phyloP scores from a whole-genome alignment of 345 rosid species.

The Eucalyptus curtisii region DNA sequence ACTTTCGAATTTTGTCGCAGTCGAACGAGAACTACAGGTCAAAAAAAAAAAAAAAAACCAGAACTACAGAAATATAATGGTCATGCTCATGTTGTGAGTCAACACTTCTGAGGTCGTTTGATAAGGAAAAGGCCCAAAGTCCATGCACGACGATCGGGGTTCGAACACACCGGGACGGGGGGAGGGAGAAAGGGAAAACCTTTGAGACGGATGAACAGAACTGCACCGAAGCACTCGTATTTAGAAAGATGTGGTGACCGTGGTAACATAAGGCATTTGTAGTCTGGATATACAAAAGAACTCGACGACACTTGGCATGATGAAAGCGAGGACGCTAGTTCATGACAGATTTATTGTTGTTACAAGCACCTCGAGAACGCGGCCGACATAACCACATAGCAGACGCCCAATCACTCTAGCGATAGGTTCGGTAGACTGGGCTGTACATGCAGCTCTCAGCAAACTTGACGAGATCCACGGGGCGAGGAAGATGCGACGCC shows the following conservation, averaged over 20 bases:
- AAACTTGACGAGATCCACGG: constrained; percentile 53
- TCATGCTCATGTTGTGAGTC: background rate
- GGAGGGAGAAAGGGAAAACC: background rate
- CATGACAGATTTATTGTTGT: background rate
- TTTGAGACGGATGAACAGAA: background rate
- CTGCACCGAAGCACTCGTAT: background rate
- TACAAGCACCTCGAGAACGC: background rate
- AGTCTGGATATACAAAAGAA: background rate
- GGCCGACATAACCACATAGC: background rate
- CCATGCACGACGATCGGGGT: background rate
- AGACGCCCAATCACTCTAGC: constrained; percentile 9
- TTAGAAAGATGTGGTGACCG: background rate
- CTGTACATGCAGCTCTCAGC: constrained; percentile 98
- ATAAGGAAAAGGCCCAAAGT: background rate
- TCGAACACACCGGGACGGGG: background rate
- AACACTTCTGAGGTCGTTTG: background rate
- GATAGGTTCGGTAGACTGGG: constrained; percentile 58
- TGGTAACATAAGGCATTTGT: background rate
- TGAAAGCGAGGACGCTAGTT: background rate
- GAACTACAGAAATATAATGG: background rate
- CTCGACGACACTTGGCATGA: background rate
- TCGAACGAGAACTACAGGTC: background rate
- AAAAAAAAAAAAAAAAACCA: too few relatives aligned
- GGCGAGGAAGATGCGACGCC: constrained; percentile 86
- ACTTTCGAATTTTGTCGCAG: background rate